These are phyloP conservation scores for Xerocomus potaroensis DNA, from an alignment of 768 basidiomycete genomes.

Conservation along the genomic window DNA sequence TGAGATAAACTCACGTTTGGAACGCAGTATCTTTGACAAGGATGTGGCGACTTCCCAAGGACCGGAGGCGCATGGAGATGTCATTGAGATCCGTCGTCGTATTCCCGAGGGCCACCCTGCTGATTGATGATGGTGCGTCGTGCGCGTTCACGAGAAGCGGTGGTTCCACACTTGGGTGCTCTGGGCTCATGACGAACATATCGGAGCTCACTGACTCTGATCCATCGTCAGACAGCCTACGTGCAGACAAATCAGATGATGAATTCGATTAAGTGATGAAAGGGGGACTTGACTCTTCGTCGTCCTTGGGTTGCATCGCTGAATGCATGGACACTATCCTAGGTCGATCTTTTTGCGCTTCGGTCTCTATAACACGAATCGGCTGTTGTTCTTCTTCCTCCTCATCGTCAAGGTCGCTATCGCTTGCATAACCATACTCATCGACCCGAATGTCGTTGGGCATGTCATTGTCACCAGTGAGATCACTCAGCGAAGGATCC, in stretches of 20 bases:
- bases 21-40: conserved; percentile 25
- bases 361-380: not conserved
- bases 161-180: conserved; percentile 3
- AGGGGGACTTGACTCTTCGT: conserved; percentile 4
- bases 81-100: not conserved
- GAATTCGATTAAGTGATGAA: not conserved
- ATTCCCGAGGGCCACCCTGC: not conserved
- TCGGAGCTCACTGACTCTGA: conserved; percentile 15
- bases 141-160: not conserved
- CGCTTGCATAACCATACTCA: conserved; percentile 30
- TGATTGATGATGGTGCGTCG: not conserved
- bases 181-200: conserved; percentile 16
- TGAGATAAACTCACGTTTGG: conserved; percentile 16
- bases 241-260: not conserved
- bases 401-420: conserved; percentile 33
- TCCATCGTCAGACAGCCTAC: conserved; percentile 14
- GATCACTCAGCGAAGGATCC: conserved; percentile 11
- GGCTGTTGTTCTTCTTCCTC: conserved; percentile 16
- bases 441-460: conserved; percentile 6
- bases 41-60: conserved; percentile 13
- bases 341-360: not conserved
- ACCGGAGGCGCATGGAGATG: not conserved
- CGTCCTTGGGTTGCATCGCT: conserved; percentile 1
- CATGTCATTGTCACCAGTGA: conserved; percentile 6
- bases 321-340: not conserved